phyloP scores from a whole-genome alignment of 495 filamentous ascomycete species.

The Chaetomium cochliodes region DNA sequence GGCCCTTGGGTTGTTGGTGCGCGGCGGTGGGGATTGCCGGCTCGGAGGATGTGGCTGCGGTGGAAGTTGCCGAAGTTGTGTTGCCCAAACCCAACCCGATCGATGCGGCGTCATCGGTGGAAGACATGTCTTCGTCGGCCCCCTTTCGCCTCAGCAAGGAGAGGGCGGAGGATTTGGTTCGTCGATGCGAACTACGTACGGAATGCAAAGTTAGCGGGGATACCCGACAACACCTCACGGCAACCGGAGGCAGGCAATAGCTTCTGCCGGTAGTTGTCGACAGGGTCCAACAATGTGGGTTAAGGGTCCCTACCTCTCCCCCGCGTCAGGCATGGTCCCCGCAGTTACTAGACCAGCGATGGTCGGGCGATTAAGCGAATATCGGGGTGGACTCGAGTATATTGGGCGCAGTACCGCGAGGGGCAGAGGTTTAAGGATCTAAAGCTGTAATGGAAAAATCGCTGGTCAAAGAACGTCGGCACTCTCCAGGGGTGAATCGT shows the following conservation, averaged over 20 bases:
- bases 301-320: constrained; percentile 38
- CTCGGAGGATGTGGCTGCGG: constrained; percentile 38
- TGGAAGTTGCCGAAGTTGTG: constrained; percentile 34
- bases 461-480: background rate
- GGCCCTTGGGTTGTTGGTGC: constrained; percentile 40
- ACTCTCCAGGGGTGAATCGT: constrained; percentile 1
- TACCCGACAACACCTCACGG: background rate
- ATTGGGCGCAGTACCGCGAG: background rate
- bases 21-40: constrained; percentile 33
- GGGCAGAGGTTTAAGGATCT: background rate
- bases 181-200: constrained; percentile 46
- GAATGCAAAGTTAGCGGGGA: constrained; percentile 19
- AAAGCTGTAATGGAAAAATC: background rate
- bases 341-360: background rate
- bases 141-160: constrained; percentile 50
- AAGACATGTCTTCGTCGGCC: constrained; percentile 45
- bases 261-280: background rate
- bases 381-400: constrained; percentile 3
- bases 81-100: constrained; percentile 35
- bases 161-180: constrained; percentile 52
- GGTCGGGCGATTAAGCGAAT: background rate
- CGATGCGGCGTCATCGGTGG: constrained; percentile 37
- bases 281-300: background rate
- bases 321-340: constrained; percentile 44
- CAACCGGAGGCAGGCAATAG: background rate